Evolutionary conservation across 345 rosid species (phyloP).

Genomic region (Citrus medica): DNA sequence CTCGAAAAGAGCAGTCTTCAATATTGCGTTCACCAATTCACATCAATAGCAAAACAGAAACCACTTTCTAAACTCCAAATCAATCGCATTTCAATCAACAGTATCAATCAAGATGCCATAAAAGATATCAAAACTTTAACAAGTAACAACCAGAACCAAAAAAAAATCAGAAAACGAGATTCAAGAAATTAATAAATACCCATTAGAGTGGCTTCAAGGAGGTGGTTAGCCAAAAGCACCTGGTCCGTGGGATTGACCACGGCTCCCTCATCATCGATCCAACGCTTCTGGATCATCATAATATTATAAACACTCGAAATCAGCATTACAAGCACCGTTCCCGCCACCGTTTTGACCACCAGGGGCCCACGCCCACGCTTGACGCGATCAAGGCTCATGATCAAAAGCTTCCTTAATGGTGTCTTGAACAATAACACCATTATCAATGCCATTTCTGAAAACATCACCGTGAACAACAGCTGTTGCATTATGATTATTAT

Average conservation of each 20-base stretch:
- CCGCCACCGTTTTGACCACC: conserved; percentile 73
- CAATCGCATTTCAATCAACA: conserved; percentile 3
- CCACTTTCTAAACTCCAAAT: neutral
- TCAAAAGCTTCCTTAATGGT: conserved; percentile 76
- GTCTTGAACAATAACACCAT: conserved; percentile 61
- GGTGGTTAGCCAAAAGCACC: conserved; percentile 70
- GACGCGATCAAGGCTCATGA: conserved; percentile 59
- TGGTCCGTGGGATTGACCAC: conserved; percentile 74
- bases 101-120: neutral
- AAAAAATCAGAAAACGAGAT: neutral
- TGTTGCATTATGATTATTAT: conserved; percentile 50
- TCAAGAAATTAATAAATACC: conserved; percentile 38
- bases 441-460: conserved; percentile 60
- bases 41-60: neutral
- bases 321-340: conserved; percentile 51
- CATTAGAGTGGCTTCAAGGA: conserved; percentile 89
- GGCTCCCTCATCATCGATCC: conserved; percentile 48
- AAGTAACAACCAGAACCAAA: neutral
- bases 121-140: neutral
- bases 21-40: neutral
- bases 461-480: conserved; percentile 53
- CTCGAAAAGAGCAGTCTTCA: neutral
- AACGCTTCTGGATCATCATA: conserved; percentile 60
- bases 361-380: conserved; percentile 96
- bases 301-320: conserved; percentile 58